These are phyloP conservation scores for Flaveria ramosissima DNA, from an alignment of 129 eudicot genomes.

Conservation along the genomic window DNA sequence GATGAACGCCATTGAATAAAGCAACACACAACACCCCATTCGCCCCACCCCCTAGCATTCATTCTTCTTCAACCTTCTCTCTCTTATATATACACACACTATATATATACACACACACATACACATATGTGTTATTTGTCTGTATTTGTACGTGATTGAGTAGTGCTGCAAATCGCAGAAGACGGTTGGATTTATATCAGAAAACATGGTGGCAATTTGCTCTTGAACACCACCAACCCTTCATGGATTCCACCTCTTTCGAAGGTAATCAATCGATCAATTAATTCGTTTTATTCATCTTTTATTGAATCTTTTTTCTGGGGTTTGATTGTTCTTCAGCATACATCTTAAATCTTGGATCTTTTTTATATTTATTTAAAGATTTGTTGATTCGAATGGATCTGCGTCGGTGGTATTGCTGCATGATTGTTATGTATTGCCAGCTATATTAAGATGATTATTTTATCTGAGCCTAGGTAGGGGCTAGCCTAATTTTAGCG, in stretches of 20 bases:
- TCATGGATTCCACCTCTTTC: constrained; percentile 48
- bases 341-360: constrained; percentile 19
- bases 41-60: constrained; percentile 42
- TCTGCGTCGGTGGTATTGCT: constrained; percentile 22
- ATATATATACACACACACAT: constrained; percentile 5
- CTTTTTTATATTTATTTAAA: neutral
- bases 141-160: constrained; percentile 36
- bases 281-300: neutral
- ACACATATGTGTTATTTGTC: constrained; percentile 24
- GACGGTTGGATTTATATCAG: constrained; percentile 29
- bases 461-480: neutral
- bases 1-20: constrained; percentile 1
- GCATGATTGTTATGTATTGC: constrained; percentile 25
- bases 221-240: constrained; percentile 22
- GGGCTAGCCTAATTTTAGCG: constrained; percentile 12
- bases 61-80: constrained; percentile 32
- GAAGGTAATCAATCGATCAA: constrained; percentile 40
- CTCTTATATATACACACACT: neutral
- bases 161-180: constrained; percentile 41
- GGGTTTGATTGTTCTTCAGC: constrained; percentile 6
- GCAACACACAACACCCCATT: neutral
- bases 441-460: neutral
- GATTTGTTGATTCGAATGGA: constrained; percentile 21
- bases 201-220: constrained; percentile 15
- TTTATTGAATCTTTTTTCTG: constrained; percentile 22